phyloP scores from a whole-genome alignment of 495 filamentous ascomycete species.

The Parathielavia hyrcaniae region DNA sequence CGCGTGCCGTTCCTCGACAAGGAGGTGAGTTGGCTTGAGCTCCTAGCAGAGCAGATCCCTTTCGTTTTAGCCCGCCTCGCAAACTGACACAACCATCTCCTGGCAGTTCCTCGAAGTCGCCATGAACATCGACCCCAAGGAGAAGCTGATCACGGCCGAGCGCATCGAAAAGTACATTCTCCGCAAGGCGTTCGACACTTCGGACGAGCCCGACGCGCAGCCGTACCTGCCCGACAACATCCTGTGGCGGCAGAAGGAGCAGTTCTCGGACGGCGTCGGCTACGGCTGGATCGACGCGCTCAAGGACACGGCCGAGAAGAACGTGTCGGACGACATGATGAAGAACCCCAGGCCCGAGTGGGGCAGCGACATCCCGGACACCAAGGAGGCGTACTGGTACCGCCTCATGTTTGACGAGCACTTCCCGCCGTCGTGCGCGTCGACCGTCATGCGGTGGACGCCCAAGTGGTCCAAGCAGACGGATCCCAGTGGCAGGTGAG shows the following conservation, averaged over 20 bases:
- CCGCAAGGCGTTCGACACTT: constrained; percentile 93
- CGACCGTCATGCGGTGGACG: constrained; percentile 91
- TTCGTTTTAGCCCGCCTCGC: too few species aligned
- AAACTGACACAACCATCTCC: not conserved
- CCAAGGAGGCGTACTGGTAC: constrained; percentile 99
- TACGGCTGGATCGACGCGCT: constrained; percentile 98
- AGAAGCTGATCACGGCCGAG: constrained; percentile 91
- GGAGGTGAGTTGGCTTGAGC: constrained; percentile 42
- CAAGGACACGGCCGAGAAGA: constrained; percentile 82
- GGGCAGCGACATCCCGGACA: constrained; percentile 83
- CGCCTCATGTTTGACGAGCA: constrained; percentile 96
- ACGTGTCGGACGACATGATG: constrained; percentile 94
- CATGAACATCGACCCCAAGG: constrained; percentile 87
- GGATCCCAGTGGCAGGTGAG: constrained; percentile 88
- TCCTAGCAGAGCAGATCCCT: too few species aligned
- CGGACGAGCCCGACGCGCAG: constrained; percentile 66
- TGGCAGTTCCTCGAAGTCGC: constrained; percentile 74
- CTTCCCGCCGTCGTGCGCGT: constrained; percentile 86
- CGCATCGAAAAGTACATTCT: constrained; percentile 96
- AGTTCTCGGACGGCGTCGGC: constrained; percentile 96
- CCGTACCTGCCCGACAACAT: constrained; percentile 92
- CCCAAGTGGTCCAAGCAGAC: constrained; percentile 97
- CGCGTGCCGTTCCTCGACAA: constrained; percentile 98
- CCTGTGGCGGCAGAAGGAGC: constrained; percentile 98
- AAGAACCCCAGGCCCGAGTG: constrained; percentile 94